Base-by-base conservation (phyloP, 129 eudicot species). In the Pittosporum tobira region DNA sequence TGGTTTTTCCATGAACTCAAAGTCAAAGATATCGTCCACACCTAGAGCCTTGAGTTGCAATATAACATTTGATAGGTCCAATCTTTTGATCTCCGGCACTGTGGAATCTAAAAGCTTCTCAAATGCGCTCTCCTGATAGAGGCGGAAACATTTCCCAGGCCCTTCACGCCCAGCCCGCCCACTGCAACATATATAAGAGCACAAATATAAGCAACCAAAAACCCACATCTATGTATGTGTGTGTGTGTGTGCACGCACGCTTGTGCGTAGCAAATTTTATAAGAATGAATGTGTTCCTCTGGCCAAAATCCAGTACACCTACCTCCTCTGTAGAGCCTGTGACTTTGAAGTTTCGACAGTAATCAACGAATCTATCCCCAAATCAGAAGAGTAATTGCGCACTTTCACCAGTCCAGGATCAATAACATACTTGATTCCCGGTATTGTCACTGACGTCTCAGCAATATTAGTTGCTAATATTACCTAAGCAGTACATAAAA, bases 141-240 rank as follows among this genome's bases (percentile, higher is more conserved):
- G 90, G 37, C 96, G 91, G 43, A 76, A 91, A 75, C 95, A 86
- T 80, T 91, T 91, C 36, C 98, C 98, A 43, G 96, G 88, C 76
- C 98, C 96, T 70, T 91, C 98, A 71, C 96, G 88, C 40, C 98
- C 98, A 60, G 98, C 98, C 73, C 95, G 98, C 40, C 95, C 98
- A 80, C 98, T 90, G 77, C 61, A 79, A 64, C 43, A 63, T 3
- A 42, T 60, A 30, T 53, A 14, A 4, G 25, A 48, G 25, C 43
- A 34, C 29, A 62, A n/a, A 37, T 19, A n/a, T 40, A 40, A 55
- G 34, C 44, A 57, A 24, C 34, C 24, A 48, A 63, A 48, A 53
- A 59, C 27, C n/a, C 29, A 59, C 48, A 30, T 64, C 59, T 28
- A 70, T 49, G n/a, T 51, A n/a, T n/a, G n/a, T n/a, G n/a, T n/a